Base-by-base conservation (phyloP, 2,329 filamentous ascomycete species). In the Parastagonospora avenae region DNA sequence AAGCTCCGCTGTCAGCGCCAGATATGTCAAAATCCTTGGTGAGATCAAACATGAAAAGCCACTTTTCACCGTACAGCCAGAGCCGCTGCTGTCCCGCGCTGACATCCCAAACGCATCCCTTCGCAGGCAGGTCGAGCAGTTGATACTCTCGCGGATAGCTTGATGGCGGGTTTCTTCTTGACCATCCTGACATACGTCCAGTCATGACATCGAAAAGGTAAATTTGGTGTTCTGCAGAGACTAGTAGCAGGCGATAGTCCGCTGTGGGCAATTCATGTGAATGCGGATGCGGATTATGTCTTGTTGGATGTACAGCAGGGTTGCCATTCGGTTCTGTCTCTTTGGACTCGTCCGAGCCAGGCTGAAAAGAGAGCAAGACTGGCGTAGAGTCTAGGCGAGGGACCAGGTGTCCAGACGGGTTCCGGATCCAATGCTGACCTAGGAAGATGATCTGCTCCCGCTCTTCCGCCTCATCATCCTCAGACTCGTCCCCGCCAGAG, bases 11-110 rank as follows among this genome's bases (percentile, higher is more conserved):
- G 1, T 50, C 42, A 8, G 54, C 42, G 4, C 66, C 61, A 6
- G 62, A 51, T 15, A 68, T 59, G 1, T 65, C 55, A 42, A 94
- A 81, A 70, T 96, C 88, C 64, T 83, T 82, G 15, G 84, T 83
- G 28, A 96, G 77, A 71, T 97, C 92, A 53, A 99, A 85, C 92
- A 97, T 97, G 77, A 90, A 92, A 19, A 99, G 74, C 82, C 92
- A 97, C 1, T 84, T 87, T 35, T 85, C 84, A 6, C 93, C 92
- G 66, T 96, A 97, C 15, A 97, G 76, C 91, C 93, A 97, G 7
- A 93, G 75, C 11, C 93, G 84, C 41, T 71, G 60, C 16, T 63
- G 54, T 1, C 57, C 47, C 40, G 85, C 78, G n/a, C 76, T 62
- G 1, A 88, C 79, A 67, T 95, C 89, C 92, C 93, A 97, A 33